Evolutionary conservation across 1,284 basidiomycete species (phyloP).

Genomic region (Veloboletus limbatus): DNA sequence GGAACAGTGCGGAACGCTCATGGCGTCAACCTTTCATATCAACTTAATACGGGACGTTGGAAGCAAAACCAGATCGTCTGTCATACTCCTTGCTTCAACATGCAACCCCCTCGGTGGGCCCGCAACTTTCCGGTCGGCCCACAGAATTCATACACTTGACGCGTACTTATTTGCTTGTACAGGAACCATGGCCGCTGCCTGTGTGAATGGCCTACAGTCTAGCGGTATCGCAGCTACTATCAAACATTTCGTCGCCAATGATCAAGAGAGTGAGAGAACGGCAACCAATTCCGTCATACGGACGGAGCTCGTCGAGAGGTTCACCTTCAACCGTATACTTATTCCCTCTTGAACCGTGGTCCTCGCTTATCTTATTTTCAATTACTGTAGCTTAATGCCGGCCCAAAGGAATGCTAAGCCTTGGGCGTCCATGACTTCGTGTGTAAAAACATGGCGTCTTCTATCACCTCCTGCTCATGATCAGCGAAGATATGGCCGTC

Average conservation of each 20-base stretch:
- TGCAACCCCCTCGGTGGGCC: neutral
- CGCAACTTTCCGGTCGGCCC: conserved; percentile 48
- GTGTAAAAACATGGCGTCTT: neutral
- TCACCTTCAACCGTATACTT: conserved; percentile 63
- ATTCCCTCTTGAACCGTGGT: neutral
- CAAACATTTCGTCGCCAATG: conserved; percentile 59
- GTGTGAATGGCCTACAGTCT: conserved; percentile 64
- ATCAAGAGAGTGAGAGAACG: conserved; percentile 65
- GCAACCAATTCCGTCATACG: conserved; percentile 55
- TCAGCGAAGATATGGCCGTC: neutral
- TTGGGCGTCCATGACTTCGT: neutral
- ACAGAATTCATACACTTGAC: conserved; percentile 15
- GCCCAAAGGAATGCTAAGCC: neutral
- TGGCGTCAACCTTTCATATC: conserved; percentile 63
- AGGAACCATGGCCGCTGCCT: conserved; percentile 58
- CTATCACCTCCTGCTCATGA: neutral
- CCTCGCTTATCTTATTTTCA: conserved; percentile 1
- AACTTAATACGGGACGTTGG: conserved; percentile 60
- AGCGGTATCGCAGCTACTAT: conserved; percentile 61
- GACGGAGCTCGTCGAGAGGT: conserved; percentile 66
- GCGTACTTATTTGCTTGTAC: no score
- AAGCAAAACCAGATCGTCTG: conserved; percentile 59
- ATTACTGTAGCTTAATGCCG: neutral
- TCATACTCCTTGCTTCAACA: neutral
- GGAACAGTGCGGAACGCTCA: conserved; percentile 59